Evolutionary conservation across 345 rosid genomes (phyloP), one percentile per base, ranked within the genome.

Genomic region (Murraya koenigii): DNA sequence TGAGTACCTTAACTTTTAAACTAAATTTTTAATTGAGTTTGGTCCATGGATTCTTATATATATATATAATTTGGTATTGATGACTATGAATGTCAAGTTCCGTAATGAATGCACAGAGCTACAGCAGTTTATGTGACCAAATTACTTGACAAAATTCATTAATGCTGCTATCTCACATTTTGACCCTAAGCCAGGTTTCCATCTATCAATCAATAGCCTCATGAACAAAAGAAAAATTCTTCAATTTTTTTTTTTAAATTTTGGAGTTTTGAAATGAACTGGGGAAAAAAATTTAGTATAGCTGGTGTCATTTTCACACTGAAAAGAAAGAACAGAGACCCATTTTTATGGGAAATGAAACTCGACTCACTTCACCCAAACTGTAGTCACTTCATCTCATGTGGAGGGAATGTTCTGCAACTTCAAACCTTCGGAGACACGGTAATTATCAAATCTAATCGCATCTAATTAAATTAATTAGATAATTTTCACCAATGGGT

Each of bases 311-410:
- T 44, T 66, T 17, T 59, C 69, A 44, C 30, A 15, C 7, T 30
- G 28, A 36, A 75, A 75, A 49, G 70, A 69, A 75, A 47, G 69
- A 23, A 59, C 63, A 22, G 13, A 44, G 49, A 13, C 49, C 49
- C 0, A 0, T 44, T 44, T 44, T 11, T 3, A 44, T 13, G 17
- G 49, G 49, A 44, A 44, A 44, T 13, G 17, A 13, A 3, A 13
- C 49, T 44, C 49, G 49, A 13, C 44, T 67, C 8, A 6, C 72
- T 14, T 28, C 20, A n/a, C 23, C 6, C 66, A 2, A 28, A 11
- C 8, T 1, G 7, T 15, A 28, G 66, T 62, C 33, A 30, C 38
- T 28, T 41, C 55, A 20, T 5, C 28, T 13, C 13, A 5, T 1
- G 23, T 23, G 54, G 6, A 38, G 41, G 30, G 62, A 73, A 66